Evolutionary conservation across 1,284 basidiomycete genomes (phyloP).

Genomic region (Trametes hirsuta): DNA sequence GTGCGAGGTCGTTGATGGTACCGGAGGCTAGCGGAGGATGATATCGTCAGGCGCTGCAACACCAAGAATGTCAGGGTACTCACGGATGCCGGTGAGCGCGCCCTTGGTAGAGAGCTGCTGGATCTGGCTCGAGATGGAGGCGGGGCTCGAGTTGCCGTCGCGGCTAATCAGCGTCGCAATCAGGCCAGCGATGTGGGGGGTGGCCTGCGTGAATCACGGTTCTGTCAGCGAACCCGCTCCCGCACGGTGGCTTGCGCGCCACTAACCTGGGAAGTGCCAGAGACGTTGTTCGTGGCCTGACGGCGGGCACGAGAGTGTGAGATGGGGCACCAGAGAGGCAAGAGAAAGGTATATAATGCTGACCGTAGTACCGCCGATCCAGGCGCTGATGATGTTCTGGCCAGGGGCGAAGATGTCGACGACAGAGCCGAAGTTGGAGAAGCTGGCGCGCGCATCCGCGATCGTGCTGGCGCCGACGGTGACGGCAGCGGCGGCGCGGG

Average conservation of each 20-base stretch:
- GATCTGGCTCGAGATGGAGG: constrained; percentile 30
- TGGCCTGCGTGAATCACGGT: constrained; percentile 21
- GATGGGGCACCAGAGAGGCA: neutral
- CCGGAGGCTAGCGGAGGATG: constrained; percentile 20
- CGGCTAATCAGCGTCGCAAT: constrained; percentile 38
- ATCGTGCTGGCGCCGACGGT: constrained; percentile 68
- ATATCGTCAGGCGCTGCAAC: neutral
- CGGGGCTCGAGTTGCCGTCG: constrained; percentile 35
- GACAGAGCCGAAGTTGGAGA: constrained; percentile 40
- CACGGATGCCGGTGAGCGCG: constrained; percentile 34
- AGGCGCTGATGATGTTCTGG: constrained; percentile 37
- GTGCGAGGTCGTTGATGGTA: constrained; percentile 32
- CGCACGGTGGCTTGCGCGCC: neutral
- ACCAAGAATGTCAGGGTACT: constrained; percentile 1
- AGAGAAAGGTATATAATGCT: neutral
- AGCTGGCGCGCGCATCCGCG: constrained; percentile 44
- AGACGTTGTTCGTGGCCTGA: constrained; percentile 33
- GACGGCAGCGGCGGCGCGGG: constrained; percentile 50
- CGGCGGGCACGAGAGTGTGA: neutral
- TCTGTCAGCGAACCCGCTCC: neutral
- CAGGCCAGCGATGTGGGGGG: constrained; percentile 40
- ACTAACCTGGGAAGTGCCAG: constrained; percentile 38
- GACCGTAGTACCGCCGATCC: constrained; percentile 36
- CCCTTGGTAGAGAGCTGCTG: constrained; percentile 30
- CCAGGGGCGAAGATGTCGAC: constrained; percentile 43